These are phyloP conservation scores for Cerioporus squamosus DNA, from an alignment of 1,284 basidiomycete species.

Conservation along the genomic window DNA sequence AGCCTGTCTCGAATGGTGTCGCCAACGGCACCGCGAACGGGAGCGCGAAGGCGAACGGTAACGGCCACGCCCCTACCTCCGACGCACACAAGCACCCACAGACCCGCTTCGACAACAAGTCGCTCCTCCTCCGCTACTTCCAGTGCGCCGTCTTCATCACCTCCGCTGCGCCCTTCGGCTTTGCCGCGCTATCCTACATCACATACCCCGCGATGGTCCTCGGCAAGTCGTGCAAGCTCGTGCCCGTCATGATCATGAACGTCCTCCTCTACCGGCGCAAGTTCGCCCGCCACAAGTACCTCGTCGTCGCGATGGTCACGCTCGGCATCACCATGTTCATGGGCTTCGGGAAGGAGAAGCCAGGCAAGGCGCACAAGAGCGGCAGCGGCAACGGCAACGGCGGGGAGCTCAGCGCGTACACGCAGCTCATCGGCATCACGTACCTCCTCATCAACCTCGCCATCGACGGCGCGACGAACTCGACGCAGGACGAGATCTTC, in stretches of 20 bases:
- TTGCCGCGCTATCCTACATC: slow-evolving; percentile 93
- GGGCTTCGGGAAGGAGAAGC: slow-evolving; percentile 74
- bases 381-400: slow-evolving; percentile 43
- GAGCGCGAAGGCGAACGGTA: slow-evolving; percentile 35
- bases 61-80: slow-evolving; percentile 16
- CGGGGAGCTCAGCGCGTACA: slow-evolving; percentile 44
- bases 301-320: slow-evolving; percentile 93
- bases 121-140: slow-evolving; percentile 73
- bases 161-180: slow-evolving; percentile 92
- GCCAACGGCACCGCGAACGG: slow-evolving; percentile 26
- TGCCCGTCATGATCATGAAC: slow-evolving; percentile 96
- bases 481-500: slow-evolving; percentile 99
- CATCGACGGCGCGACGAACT: slow-evolving; percentile 94
- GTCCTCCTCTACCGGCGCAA: slow-evolving; percentile 86
- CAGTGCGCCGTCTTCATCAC: slow-evolving; percentile 92
- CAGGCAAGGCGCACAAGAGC: slow-evolving; percentile 43
- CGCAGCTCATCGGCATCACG: slow-evolving; percentile 65
- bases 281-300: slow-evolving; percentile 94
- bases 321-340: slow-evolving; percentile 95
- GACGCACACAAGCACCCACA: slow-evolving; percentile 36
- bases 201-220: slow-evolving; percentile 99
- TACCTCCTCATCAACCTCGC: slow-evolving; percentile 87
- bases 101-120: slow-evolving; percentile 47
- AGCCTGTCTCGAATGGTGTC: slow-evolving; percentile 21
- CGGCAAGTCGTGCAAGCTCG: slow-evolving; percentile 98